Percentiles rank a stretch among this genome's conserved stretches.
These are phyloP conservation scores for Rhamnella rubrinervis DNA, from an alignment of 331 rosid species.

Conservation along the genomic window DNA sequence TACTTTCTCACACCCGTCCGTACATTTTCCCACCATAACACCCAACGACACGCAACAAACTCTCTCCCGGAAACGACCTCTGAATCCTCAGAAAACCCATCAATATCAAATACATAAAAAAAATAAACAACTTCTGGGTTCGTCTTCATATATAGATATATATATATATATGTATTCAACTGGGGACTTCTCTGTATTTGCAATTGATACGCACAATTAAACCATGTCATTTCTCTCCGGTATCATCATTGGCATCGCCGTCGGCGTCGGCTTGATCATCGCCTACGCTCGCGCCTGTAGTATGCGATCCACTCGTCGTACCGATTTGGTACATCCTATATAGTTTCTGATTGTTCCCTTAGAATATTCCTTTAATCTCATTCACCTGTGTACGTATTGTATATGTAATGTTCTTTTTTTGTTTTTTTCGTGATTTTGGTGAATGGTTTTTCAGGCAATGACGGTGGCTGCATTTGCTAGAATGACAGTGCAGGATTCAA, in stretches of 20 bases:
- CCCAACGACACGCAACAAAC: conserved; percentile 1
- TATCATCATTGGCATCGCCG: conserved; percentile 55
- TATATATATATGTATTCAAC: too few relatives aligned
- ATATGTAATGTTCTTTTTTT: too few relatives aligned
- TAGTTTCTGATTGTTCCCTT: conserved; percentile 4
- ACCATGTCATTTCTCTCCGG: conserved; percentile 68
- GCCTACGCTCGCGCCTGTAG: conserved; percentile 58
- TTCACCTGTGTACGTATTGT: neutral
- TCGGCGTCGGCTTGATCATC: conserved; percentile 61
- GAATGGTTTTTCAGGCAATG: conserved; percentile 46
- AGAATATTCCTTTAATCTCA: neutral
- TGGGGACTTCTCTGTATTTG: too few relatives aligned
- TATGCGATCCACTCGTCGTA: conserved; percentile 64
- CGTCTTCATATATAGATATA: neutral
- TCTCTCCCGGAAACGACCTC: conserved; percentile 13
- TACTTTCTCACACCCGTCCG: conserved; percentile 12
- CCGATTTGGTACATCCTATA: conserved; percentile 50
- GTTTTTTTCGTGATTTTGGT: neutral
- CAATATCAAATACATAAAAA: conserved; percentile 8
- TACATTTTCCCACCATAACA: conserved; percentile 24
- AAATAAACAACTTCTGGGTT: neutral
- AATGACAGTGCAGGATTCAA: conserved; percentile 83
- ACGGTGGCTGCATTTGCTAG: conserved; percentile 76
- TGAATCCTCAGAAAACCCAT: conserved; percentile 7
- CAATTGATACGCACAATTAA: too few relatives aligned